Conservation (phyloP, 139 green algal genomes). For the Volvox reticuliferus region DNA sequence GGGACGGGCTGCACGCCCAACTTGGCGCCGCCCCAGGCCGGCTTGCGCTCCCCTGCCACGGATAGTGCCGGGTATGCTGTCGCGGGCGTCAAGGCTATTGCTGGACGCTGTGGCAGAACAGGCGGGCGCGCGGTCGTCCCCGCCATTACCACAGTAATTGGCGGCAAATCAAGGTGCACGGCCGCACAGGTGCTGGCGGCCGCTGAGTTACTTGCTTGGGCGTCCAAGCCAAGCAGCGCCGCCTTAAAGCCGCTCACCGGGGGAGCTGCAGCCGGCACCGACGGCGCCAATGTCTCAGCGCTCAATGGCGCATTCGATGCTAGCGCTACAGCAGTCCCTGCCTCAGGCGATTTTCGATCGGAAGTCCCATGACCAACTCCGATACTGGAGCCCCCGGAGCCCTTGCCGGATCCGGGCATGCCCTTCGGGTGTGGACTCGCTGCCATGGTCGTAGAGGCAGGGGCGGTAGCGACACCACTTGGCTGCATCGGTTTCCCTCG, state of each 20-base stretch:
- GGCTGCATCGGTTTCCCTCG: too few relatives aligned
- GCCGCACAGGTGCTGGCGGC: neutral
- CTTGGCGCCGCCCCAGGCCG: conserved; percentile 33
- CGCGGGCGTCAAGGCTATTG: neutral
- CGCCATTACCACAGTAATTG: neutral
- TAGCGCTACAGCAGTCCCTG: too few relatives aligned
- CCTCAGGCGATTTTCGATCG: too few relatives aligned
- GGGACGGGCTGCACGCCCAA: neutral
- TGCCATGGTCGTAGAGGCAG: too few relatives aligned
- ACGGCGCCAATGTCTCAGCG: too few relatives aligned
- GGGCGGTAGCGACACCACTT: too few relatives aligned
- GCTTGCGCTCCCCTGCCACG: conserved; percentile 12
- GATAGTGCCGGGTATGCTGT: neutral
- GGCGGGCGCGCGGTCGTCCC: neutral
- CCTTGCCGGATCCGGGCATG: too few relatives aligned
- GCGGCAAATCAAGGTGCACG: neutral
- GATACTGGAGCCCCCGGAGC: too few relatives aligned
- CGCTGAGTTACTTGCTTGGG: neutral
- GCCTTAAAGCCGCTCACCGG: conserved; percentile 27
- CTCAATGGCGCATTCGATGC: too few relatives aligned
- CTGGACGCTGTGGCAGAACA: neutral
- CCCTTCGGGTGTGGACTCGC: too few relatives aligned
- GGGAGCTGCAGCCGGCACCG: neutral
- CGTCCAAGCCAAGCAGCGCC: conserved; percentile 16
- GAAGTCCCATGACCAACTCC: too few relatives aligned